Evolutionary conservation across 2,329 filamentous ascomycete species (phyloP).

Genomic region (Teratosphaeria zuluensis): DNA sequence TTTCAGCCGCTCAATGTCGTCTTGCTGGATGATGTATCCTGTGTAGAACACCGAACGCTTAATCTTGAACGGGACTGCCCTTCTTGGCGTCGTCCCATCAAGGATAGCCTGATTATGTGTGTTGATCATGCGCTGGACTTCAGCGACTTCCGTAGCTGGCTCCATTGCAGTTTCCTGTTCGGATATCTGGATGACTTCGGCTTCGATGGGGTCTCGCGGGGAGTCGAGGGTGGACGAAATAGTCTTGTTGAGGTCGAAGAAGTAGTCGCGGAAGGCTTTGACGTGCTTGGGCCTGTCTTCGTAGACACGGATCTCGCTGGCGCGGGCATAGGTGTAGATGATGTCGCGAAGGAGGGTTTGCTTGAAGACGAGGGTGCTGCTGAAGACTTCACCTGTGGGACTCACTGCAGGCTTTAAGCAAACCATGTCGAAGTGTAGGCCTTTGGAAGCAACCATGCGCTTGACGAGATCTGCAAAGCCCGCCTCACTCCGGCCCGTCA

Average conservation of each 20-base stretch:
- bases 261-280: conserved; percentile 76
- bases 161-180: conserved; percentile 66
- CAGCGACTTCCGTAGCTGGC: conserved; percentile 67
- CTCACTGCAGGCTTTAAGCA: conserved; percentile 77
- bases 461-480: conserved; percentile 71
- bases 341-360: conserved; percentile 71
- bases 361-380: conserved; percentile 85
- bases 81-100: conserved; percentile 34
- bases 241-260: conserved; percentile 63
- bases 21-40: conserved; percentile 69
- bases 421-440: conserved; percentile 78
- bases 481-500: conserved; percentile 75
- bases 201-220: conserved; percentile 54
- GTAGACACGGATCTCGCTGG: conserved; percentile 68
- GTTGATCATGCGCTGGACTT: conserved; percentile 84
- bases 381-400: conserved; percentile 68
- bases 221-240: conserved; percentile 27
- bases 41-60: conserved; percentile 87
- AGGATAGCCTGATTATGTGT: conserved; percentile 61
- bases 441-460: conserved; percentile 67
- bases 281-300: conserved; percentile 58
- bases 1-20: conserved; percentile 63
- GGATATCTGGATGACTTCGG: conserved; percentile 78
- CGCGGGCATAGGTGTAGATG: conserved; percentile 74
- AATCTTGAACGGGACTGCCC: conserved; percentile 52